Evolutionary conservation across 148 eudicot genomes (phyloP).

Genomic region (Diospyros kaki): DNA sequence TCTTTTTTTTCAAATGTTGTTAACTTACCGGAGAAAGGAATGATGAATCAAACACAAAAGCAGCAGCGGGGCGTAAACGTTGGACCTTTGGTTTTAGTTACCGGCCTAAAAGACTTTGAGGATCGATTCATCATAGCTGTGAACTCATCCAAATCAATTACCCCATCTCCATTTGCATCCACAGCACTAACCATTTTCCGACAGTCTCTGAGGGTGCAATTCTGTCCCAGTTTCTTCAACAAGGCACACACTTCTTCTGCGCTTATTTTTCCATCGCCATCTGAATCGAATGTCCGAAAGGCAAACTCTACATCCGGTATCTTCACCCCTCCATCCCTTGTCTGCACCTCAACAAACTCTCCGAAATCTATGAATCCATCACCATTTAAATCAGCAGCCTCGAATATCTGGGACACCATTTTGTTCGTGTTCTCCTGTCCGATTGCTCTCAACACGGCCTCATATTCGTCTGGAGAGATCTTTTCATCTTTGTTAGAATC

Average conservation of each 20-base stretch:
- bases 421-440: constrained; percentile 29
- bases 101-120: constrained; percentile 28
- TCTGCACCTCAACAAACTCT: constrained; percentile 67
- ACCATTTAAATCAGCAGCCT: constrained; percentile 57
- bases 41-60: too few species aligned
- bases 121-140: constrained; percentile 68
- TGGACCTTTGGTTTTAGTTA: too few species aligned
- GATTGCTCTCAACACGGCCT: constrained; percentile 52
- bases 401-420: constrained; percentile 56
- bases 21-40: too few species aligned
- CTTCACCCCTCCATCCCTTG: constrained; percentile 61
- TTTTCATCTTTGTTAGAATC: constrained; percentile 67
- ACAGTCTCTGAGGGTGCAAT: constrained; percentile 47
- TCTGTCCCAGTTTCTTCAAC: constrained; percentile 50
- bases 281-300: constrained; percentile 54
- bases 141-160: constrained; percentile 63
- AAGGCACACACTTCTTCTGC: constrained; percentile 53
- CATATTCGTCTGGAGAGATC: constrained; percentile 67
- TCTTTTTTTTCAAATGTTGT: too few species aligned
- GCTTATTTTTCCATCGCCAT: constrained; percentile 64
- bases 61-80: too few species aligned
- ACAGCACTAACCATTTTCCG: constrained; percentile 57
- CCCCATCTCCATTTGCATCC: constrained; percentile 65
- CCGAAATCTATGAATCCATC: constrained; percentile 72
- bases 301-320: constrained; percentile 49